Evolutionary conservation across 768 basidiomycete genomes (phyloP).

Genomic region (Leccinum broughii): DNA sequence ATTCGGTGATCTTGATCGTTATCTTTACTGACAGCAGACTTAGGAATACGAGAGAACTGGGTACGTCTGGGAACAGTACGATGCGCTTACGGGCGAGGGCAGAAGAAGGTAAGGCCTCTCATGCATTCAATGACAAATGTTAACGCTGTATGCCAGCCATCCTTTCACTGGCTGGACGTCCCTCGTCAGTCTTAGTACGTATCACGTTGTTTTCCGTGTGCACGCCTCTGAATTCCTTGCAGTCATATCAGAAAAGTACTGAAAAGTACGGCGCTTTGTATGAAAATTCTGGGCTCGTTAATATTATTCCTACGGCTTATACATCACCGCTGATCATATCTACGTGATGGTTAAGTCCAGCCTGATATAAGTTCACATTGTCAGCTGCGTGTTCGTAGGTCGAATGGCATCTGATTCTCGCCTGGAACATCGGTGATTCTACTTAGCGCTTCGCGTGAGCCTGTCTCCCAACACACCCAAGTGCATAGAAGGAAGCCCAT

Average conservation of each 20-base stretch:
- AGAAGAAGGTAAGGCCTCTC: conserved; percentile 64
- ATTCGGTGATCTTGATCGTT: not conserved
- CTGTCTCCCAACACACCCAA: not conserved
- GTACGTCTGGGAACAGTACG: conserved; percentile 98
- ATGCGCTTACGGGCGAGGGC: conserved; percentile 80
- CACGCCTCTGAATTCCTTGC: conserved; percentile 10
- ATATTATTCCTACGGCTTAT: not conserved
- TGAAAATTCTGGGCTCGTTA: not conserved
- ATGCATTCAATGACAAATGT: conserved; percentile 3
- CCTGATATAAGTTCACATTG: not conserved
- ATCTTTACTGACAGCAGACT: conserved; percentile 7
- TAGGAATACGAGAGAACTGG: conserved; percentile 92
- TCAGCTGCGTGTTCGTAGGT: not conserved
- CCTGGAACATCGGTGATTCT: not conserved
- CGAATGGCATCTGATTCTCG: not conserved
- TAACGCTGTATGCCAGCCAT: conserved; percentile 52
- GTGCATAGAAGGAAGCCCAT: not conserved
- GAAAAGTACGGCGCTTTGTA: conserved; percentile 10
- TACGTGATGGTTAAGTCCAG: not conserved
- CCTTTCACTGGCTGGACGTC: conserved; percentile 99
- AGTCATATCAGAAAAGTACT: conserved; percentile 76
- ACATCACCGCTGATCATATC: not conserved
- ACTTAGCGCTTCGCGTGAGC: not conserved
- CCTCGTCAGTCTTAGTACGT: conserved; percentile 82
- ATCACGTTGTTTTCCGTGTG: not conserved